Evolutionary conservation across 208 protist genomes (phyloP), one percentile per base, ranked within the genome.

Genomic region (Trypanosoma theileri): DNA sequence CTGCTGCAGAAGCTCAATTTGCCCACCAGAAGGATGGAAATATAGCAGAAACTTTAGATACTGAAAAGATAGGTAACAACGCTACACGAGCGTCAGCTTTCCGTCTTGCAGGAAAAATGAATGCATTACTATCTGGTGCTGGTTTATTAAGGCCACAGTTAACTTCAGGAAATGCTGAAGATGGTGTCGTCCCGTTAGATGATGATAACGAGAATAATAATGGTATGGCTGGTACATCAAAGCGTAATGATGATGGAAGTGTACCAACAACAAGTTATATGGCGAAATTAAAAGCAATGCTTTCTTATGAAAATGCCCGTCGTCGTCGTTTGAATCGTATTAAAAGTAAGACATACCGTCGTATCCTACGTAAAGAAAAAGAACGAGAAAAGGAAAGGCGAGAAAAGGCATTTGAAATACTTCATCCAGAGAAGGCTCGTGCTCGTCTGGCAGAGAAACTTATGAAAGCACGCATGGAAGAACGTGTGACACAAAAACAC

Each of bases 321-420:
- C 86, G 91, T 21, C 82, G 88, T 66, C 87, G 93, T 14, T 76
- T 96, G 42, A 97, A 97, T 63, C 72, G 81, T n/a, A 97, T 97
- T 73, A 97, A 97, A 66, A 95, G 88, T 59, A 97, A 97, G 69
- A 95, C 91, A 21, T 97, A 97, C 79, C 84, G 91, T 24, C 88
- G 93, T 59, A 96, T 97, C 44, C 73, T 94, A 17, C 88, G 93
- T 26, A 95, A 95, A 71, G 93, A 97, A 61, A 93, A 96, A 78
- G 91, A 97, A 6, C 77, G 87, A 0, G 93, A 96, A 60, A 79
- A 80, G 68, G 89, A 96, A 51, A 77, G 84, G 12, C 81, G 82
- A 24, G 73, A 95, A 50, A 91, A 86, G 58, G 87, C 88, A 12
- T 90, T 95, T 72, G 89, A 93, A 73, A 59, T 96, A 17, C 80